Conservation (phyloP, 495 filamentous ascomycete species). For the Daldinia loculata region DNA sequence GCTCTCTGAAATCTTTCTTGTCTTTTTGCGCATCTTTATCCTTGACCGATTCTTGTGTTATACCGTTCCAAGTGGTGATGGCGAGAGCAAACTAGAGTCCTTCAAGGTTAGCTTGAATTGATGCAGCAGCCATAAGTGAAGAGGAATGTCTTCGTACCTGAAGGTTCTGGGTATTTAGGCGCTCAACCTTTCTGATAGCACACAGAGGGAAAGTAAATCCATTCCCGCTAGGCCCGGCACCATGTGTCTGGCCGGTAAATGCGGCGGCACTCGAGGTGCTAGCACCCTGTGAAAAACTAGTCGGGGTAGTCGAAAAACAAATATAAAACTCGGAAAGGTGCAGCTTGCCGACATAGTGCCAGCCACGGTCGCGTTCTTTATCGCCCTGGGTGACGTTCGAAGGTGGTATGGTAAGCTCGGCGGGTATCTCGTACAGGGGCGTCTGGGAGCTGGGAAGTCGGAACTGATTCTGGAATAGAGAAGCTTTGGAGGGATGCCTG, state of each 20-base stretch:
- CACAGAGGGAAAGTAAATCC: constrained; percentile 96
- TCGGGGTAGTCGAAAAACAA: constrained; percentile 93
- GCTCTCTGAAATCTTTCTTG: constrained; percentile 65
- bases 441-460: constrained; percentile 90
- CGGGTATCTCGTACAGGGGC: constrained; percentile 93
- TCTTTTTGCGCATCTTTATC: constrained; percentile 57
- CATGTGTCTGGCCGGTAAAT: constrained; percentile 89
- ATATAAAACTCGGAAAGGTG: constrained; percentile 94
- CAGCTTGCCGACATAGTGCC: constrained; percentile 89
- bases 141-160: constrained; percentile 52
- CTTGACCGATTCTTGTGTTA: constrained; percentile 58
- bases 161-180: constrained; percentile 87
- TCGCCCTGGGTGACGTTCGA: constrained; percentile 66
- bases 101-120: constrained; percentile 7
- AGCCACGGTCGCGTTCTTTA: constrained; percentile 72
- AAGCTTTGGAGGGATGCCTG: constrained; percentile 85
- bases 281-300: constrained; percentile 82
- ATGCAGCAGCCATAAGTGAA: background rate
- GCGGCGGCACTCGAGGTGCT: constrained; percentile 76
- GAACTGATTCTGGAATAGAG: constrained; percentile 95
- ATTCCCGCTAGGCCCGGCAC: constrained; percentile 91
- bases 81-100: constrained; percentile 78
- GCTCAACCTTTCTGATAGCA: constrained; percentile 88
- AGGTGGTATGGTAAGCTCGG: constrained; percentile 86
- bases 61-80: constrained; percentile 95